A percentile compares a stretch with the other conserved stretches of the same genome.
phyloP scores from a whole-genome alignment of 1,139 yeast genomes.

The Debaryomycetaceae sp. region DNA sequence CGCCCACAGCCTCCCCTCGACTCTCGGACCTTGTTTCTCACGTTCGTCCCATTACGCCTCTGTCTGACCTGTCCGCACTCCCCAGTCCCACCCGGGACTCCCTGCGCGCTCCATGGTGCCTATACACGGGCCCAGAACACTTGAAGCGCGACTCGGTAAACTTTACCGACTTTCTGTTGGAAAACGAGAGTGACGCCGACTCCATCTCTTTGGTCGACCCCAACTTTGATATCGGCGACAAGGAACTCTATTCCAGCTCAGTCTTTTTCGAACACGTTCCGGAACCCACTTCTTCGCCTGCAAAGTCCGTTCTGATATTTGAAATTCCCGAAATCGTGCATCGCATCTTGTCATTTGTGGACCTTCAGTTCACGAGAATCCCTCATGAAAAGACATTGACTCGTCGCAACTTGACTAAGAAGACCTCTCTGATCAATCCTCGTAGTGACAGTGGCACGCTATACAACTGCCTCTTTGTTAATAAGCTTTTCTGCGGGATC shows the following conservation, averaged over 20 bases:
- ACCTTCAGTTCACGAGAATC: slow-evolving; percentile 31
- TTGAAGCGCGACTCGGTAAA: no score
- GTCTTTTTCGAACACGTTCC: neutral
- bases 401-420: slow-evolving; percentile 43
- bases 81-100: no score
- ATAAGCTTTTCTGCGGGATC: slow-evolving; percentile 50
- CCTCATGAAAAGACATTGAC: slow-evolving; percentile 52
- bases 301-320: slow-evolving; percentile 29
- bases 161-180: no score
- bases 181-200: neutral
- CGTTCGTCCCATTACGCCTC: no score
- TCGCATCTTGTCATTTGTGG: slow-evolving; percentile 50
- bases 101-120: slow-evolving; percentile 1
- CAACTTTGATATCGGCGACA: neutral
- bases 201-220: neutral
- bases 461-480: slow-evolving; percentile 56
- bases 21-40: slow-evolving; percentile 2
- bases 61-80: no score
- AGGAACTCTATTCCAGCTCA: neutral
- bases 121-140: no score
- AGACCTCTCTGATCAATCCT: slow-evolving; percentile 4
- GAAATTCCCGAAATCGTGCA: slow-evolving; percentile 67
- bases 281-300: neutral
- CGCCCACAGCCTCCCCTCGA: slow-evolving; percentile 4
- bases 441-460: slow-evolving; percentile 14